These are phyloP conservation scores for Plectosphaerella cucumerina DNA, from an alignment of 2,329 filamentous ascomycete species.

Conservation along the genomic window DNA sequence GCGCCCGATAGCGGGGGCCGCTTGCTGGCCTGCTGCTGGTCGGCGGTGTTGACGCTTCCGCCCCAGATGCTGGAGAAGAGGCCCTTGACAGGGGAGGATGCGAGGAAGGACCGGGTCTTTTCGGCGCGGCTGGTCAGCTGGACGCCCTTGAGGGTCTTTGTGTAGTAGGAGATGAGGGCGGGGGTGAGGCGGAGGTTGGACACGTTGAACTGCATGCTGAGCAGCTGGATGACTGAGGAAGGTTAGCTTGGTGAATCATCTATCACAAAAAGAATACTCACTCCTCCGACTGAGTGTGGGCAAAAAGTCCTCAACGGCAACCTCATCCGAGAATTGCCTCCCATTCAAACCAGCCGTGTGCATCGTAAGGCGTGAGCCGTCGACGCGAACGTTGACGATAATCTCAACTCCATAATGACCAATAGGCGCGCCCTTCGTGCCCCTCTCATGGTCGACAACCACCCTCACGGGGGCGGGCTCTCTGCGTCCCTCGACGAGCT, in stretches of 20 bases:
- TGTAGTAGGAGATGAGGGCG: slow-evolving; percentile 72
- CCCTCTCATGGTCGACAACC: slow-evolving; percentile 66
- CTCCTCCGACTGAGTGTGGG: slow-evolving; percentile 70
- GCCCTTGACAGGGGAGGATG: slow-evolving; percentile 78
- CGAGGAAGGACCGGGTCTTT: slow-evolving; percentile 65
- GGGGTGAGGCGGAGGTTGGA: slow-evolving; percentile 61
- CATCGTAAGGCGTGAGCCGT: slow-evolving; percentile 45
- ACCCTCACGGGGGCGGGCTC: slow-evolving; percentile 68
- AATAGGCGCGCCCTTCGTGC: slow-evolving; percentile 61
- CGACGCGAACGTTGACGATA: slow-evolving; percentile 57
- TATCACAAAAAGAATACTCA: slow-evolving; percentile 33
- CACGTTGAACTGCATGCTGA: slow-evolving; percentile 66
- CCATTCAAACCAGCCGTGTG: slow-evolving; percentile 62
- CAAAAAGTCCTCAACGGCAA: slow-evolving; percentile 69
- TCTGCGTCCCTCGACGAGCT: slow-evolving; percentile 58
- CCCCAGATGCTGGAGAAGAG: slow-evolving; percentile 79
- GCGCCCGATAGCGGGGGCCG: slow-evolving; percentile 31
- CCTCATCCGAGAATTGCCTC: slow-evolving; percentile 67
- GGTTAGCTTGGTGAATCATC: slow-evolving; percentile 25
- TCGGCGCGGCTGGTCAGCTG: slow-evolving; percentile 58
- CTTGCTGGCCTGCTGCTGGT: slow-evolving; percentile 29
- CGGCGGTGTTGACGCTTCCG: slow-evolving; percentile 41
- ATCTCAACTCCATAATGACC: slow-evolving; percentile 70
- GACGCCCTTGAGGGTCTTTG: slow-evolving; percentile 69
- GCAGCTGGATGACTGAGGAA: slow-evolving; percentile 61